Conservation (phyloP, 2,329 filamentous ascomycete genomes). For the Alternaria brassicae region DNA sequence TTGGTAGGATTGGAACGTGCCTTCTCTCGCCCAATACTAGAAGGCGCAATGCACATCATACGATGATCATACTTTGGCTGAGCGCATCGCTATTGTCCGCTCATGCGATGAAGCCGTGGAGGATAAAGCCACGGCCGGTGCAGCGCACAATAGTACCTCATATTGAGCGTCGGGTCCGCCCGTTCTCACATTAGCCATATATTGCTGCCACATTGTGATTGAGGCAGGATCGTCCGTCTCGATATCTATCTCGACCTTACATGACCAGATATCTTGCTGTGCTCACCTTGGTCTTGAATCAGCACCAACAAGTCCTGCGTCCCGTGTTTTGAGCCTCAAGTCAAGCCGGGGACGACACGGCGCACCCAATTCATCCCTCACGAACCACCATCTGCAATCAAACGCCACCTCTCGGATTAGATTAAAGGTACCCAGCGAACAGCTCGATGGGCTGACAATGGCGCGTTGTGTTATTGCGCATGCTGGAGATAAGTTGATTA, state of each 20-base stretch:
- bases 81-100: conserved; percentile 9
- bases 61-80: conserved; percentile 4
- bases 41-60: conserved; percentile 21
- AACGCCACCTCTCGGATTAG: neutral
- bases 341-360: neutral
- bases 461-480: neutral
- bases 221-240: neutral
- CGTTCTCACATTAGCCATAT: neutral
- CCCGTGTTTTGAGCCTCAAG: neutral
- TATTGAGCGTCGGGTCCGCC: conserved; percentile 23
- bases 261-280: neutral
- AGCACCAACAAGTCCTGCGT: neutral
- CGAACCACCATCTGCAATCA: neutral
- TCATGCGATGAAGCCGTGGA: conserved; percentile 18
- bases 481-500: conserved; percentile 2
- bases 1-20: conserved; percentile 9
- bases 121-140: neutral
- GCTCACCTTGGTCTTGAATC: neutral
- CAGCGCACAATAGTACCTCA: conserved; percentile 4
- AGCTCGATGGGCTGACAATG: neutral
- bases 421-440: neutral
- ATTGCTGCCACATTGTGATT: neutral
- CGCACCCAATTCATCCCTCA: neutral
- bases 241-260: fast-evolving
- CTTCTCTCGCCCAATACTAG: conserved; percentile 23